A percentile compares a stretch with the other conserved stretches of the same genome.
phyloP scores from a whole-genome alignment of 495 filamentous ascomycete species.

The Penicillium herquei region DNA sequence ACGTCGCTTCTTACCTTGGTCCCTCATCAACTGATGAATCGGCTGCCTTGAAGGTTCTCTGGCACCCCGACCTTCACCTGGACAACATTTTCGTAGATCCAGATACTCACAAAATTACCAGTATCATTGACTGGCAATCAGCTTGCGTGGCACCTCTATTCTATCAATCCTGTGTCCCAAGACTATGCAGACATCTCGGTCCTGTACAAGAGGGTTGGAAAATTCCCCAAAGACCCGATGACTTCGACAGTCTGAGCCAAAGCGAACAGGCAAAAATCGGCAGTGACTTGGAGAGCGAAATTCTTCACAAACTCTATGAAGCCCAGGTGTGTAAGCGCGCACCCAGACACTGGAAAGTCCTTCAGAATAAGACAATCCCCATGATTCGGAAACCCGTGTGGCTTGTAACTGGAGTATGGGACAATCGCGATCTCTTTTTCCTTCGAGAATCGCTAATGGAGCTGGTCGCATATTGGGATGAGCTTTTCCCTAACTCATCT shows the following conservation, averaged over 20 bases:
- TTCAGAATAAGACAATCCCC: conserved; percentile 20
- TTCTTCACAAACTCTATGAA: conserved; percentile 32
- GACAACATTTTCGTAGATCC: conserved; percentile 41
- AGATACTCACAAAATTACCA: conserved; percentile 22
- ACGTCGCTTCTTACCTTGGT: conserved; percentile 13
- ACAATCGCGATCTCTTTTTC: conserved; percentile 34
- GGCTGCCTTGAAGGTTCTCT: conserved; percentile 23
- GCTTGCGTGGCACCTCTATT: conserved; percentile 28
- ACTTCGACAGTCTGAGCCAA: conserved; percentile 26
- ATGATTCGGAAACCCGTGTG: conserved; percentile 29
- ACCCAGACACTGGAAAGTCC: conserved; percentile 29
- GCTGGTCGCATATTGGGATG: conserved; percentile 24
- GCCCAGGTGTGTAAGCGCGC: conserved; percentile 26
- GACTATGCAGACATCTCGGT: conserved; percentile 29
- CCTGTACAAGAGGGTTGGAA: conserved; percentile 26
- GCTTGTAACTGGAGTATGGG: conserved; percentile 31
- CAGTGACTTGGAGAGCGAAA: conserved; percentile 26
- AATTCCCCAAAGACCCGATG: conserved; percentile 24
- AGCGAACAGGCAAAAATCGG: conserved; percentile 27
- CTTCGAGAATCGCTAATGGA: conserved; percentile 31
- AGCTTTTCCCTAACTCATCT: conserved; percentile 21
- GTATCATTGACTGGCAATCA: conserved; percentile 38
- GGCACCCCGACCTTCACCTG: conserved; percentile 42
- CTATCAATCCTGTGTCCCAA: conserved; percentile 28
- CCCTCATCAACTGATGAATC: conserved; percentile 14